A percentile compares a stretch with the other conserved stretches of the same genome.
Conservation (phyloP, 768 basidiomycete species). For the Cantharellus anzutake region DNA sequence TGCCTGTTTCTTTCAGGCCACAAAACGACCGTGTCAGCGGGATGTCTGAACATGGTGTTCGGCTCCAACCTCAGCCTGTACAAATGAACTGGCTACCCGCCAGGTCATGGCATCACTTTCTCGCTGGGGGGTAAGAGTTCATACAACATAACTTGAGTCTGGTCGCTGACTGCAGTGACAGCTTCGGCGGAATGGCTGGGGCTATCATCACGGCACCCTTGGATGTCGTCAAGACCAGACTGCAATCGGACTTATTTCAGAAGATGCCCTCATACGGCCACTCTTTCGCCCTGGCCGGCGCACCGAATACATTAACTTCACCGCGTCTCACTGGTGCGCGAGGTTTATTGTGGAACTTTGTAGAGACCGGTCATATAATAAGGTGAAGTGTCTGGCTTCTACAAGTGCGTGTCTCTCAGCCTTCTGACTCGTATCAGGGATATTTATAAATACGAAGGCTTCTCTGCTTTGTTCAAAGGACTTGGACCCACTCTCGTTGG, state of each 20-base stretch:
- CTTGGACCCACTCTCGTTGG: constrained; percentile 89
- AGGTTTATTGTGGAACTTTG: constrained; percentile 75
- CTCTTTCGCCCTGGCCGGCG: constrained; percentile 12
- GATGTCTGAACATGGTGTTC: background rate
- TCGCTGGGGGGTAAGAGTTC: constrained; percentile 62
- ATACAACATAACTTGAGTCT: background rate
- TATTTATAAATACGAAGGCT: constrained; percentile 77
- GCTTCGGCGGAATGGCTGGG: constrained; percentile 93
- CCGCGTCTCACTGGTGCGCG: constrained; percentile 10
- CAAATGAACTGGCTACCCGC: constrained; percentile 25
- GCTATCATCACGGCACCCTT: constrained; percentile 94
- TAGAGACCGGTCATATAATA: constrained; percentile 82
- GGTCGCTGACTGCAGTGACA: constrained; percentile 16
- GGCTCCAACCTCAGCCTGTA: background rate
- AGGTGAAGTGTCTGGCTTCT: constrained; percentile 29
- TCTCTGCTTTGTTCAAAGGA: constrained; percentile 81
- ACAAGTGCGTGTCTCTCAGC: background rate
- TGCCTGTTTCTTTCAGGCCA: background rate
- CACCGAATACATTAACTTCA: constrained; percentile 11
- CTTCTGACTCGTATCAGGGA: constrained; percentile 27
- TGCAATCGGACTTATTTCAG: constrained; percentile 76
- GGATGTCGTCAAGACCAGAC: constrained; percentile 93
- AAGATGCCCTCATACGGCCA: constrained; percentile 21
- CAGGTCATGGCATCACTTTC: constrained; percentile 70
- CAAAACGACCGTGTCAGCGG: background rate